Evolutionary conservation across 2,329 filamentous ascomycete species (phyloP).

Genomic region (Didymella arachidicola): DNA sequence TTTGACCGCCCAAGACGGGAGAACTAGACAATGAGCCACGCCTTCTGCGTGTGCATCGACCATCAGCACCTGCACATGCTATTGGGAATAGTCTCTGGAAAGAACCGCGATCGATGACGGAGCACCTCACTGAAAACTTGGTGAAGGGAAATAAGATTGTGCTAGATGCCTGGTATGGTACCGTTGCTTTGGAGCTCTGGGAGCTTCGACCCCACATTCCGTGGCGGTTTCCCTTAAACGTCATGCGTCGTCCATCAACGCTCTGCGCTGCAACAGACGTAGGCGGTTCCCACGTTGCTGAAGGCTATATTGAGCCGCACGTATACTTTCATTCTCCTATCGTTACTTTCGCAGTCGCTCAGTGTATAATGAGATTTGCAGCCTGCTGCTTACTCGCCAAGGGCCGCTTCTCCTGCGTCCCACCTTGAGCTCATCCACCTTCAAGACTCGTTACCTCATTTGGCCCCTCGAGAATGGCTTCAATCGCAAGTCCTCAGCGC

Average conservation of each 20-base stretch:
- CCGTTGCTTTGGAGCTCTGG: neutral
- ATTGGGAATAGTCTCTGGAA: neutral
- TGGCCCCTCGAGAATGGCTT: conserved; percentile 22
- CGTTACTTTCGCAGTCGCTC: neutral
- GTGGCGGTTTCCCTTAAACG: neutral
- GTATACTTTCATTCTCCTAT: neutral
- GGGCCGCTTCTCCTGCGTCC: conserved; percentile 15
- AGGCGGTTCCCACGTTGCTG: neutral
- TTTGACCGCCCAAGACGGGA: neutral
- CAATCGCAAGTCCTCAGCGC: conserved; percentile 8
- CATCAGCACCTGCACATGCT: neutral
- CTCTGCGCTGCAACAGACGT: neutral
- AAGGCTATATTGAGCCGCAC: neutral
- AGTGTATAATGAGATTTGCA: conserved; percentile 23
- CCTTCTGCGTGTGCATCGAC: neutral
- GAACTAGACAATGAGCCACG: neutral
- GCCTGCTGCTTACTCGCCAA: conserved; percentile 26
- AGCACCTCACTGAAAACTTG: neutral
- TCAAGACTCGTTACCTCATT: neutral
- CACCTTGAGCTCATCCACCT: conserved; percentile 15
- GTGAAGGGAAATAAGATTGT: neutral
- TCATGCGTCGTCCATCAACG: neutral
- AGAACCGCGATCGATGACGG: neutral
- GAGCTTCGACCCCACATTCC: neutral
- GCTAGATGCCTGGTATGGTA: neutral